Evolutionary conservation across 2,329 filamentous ascomycete genomes (phyloP), one percentile per base, ranked within the genome.

Genomic region (Trichoderma arundinaceum): DNA sequence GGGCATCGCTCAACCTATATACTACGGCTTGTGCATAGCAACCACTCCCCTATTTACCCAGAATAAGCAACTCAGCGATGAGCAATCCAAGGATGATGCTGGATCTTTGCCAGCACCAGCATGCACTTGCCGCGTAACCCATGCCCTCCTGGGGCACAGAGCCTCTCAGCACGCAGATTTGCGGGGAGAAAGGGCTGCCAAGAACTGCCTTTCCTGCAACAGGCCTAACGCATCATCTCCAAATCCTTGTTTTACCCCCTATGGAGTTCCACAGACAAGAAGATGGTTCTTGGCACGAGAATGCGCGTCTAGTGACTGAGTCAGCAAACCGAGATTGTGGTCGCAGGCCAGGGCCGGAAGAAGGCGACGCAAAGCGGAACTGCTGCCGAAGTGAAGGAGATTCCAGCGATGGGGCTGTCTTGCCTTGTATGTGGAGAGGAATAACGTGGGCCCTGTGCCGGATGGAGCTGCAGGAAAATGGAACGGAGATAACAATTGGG

Each of bases 101-200:
- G 22, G 19, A 56, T n/a, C 38, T 43, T 43, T 28, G 22, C 22
- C 22, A 28, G 4, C 22, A 28, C 4, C 22, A 28, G 22, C 10
- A 22, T 8, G 7, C 15, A 13, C n/a, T 17, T 41, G 53, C 53
- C 53, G 53, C 53, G 53, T 57, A 32, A 15, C 53, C 39, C 53
- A 57, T 57, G 53, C 15, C 7, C 53, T 32, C 28, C 15, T 8
- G 32, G 53, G 38, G 32, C 38, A 32, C 22, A 13, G 22, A 39
- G 53, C 53, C 53, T n/a, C 12, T 38, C n/a, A 17, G 22, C 38
- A 32, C 54, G 32, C 17, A 19, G 22, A 35, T 58, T 33, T 46
- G 39, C 39, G 54, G 39, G 54, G 54, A 57, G 54, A 32, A 38
- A 57, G 39, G 54, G 39, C 54, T 58, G 28, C 54, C 54, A 58